These are phyloP conservation scores for Sporothrix inflata DNA, from an alignment of 2,329 filamentous ascomycete species.

Conservation along the genomic window DNA sequence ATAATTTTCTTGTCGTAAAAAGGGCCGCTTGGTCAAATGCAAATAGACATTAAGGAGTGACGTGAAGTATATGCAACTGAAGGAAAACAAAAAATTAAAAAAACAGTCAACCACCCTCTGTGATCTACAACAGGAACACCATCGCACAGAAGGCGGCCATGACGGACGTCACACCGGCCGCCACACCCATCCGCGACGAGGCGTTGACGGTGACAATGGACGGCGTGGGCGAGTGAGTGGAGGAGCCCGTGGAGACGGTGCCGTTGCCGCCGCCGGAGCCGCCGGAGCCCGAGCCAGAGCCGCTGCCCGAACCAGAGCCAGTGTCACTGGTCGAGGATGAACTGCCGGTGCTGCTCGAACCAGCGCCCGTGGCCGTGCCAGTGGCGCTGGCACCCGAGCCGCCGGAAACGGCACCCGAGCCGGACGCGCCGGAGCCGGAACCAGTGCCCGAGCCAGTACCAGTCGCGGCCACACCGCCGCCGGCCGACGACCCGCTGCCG, in stretches of 20 bases:
- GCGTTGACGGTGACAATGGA: conserved; percentile 14
- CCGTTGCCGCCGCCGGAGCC: background rate
- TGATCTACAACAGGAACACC: background rate
- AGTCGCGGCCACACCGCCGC: background rate
- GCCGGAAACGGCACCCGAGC: background rate
- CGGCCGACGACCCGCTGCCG: background rate
- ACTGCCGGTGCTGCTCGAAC: no score
- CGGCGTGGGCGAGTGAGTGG: background rate
- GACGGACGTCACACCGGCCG: background rate
- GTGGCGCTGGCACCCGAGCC: background rate
- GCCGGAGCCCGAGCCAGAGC: background rate
- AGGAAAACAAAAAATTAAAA: background rate
- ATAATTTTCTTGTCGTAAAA: conserved; percentile 1
- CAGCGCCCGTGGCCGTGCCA: background rate
- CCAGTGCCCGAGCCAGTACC: background rate
- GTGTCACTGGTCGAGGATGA: no score
- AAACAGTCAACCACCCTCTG: background rate
- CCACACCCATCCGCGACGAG: background rate
- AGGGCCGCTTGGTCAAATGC: conserved; percentile 9
- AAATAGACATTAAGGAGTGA: conserved; percentile 29
- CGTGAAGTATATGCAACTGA: background rate
- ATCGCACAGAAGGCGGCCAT: background rate
- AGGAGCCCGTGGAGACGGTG: background rate
- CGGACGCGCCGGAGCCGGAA: no score
- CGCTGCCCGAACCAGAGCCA: background rate